These are phyloP conservation scores for Candida qinlingensis DNA, from an alignment of 805 yeast genomes.

Conservation along the genomic window DNA sequence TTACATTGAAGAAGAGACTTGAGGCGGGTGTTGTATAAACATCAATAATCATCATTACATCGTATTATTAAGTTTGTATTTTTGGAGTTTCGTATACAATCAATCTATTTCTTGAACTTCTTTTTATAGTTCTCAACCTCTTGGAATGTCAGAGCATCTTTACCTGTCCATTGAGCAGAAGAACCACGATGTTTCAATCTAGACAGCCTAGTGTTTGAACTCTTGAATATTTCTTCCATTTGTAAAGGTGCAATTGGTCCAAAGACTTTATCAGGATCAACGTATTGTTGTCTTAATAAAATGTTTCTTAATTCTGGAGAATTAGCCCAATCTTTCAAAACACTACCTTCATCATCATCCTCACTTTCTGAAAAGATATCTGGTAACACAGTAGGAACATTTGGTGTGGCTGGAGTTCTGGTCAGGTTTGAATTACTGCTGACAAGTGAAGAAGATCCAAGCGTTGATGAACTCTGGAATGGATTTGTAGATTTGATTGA, in stretches of 20 bases:
- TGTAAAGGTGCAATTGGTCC: conserved; percentile 69
- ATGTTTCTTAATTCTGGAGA: conserved; percentile 48
- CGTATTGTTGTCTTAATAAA: conserved; percentile 39
- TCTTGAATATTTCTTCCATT: conserved; percentile 62
- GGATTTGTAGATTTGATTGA: conserved; percentile 8
- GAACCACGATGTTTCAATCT: conserved; percentile 51
- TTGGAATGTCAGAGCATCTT: conserved; percentile 38
- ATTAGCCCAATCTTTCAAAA: conserved; percentile 56
- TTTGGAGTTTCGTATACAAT: not conserved
- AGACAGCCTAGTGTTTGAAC: conserved; percentile 35
- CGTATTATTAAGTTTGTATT: not conserved
- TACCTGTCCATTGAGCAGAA: conserved; percentile 40
- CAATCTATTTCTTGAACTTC: conserved; percentile 18
- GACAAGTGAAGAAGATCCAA: not conserved
- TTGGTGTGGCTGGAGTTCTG: conserved; percentile 18
- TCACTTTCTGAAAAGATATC: conserved; percentile 50
- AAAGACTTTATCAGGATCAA: conserved; percentile 66
- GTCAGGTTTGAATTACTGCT: not conserved
- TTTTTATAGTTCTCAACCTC: conserved; percentile 44
- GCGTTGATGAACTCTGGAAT: conserved; percentile 5
- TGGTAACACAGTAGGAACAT: conserved; percentile 29
- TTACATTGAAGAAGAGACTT: conserved; percentile 46
- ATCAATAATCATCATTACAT: not conserved
- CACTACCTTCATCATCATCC: conserved; percentile 44
- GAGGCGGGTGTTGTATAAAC: not conserved